phyloP scores from a whole-genome alignment of 2,329 filamentous ascomycete species.

The Penicillium hordei region DNA sequence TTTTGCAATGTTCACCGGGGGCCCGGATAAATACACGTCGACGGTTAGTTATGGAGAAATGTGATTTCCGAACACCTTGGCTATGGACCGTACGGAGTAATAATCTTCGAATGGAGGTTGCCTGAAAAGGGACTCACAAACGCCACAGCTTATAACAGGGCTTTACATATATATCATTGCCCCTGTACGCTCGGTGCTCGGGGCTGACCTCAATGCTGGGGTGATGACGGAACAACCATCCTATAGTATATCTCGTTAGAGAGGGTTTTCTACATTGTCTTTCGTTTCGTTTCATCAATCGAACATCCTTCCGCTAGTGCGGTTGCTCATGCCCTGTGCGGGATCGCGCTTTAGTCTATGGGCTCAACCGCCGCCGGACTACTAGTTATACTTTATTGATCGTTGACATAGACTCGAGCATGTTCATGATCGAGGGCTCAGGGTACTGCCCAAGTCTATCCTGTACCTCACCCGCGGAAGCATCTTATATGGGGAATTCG shows the following conservation, averaged over 20 bases:
- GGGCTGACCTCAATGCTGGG: too few species aligned
- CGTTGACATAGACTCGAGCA: neutral
- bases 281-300: too few species aligned
- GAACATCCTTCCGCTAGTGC: neutral
- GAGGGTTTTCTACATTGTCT: neutral
- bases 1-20: slow-evolving; percentile 24
- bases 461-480: neutral
- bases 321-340: neutral
- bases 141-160: neutral
- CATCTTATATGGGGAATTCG: neutral
- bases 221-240: too few species aligned
- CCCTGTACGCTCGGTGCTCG: too few species aligned
- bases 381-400: neutral
- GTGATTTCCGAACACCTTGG: neutral
- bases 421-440: neutral
- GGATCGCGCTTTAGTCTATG: neutral
- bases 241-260: too few species aligned
- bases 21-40: slow-evolving; percentile 28
- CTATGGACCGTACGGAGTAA: neutral
- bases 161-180: neutral
- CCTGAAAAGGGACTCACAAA: neutral
- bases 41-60: neutral
- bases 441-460: neutral
- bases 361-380: neutral
- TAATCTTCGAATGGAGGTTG: neutral